Percentiles rank a stretch among this genome's conserved stretches.
phyloP scores from a whole-genome alignment of 2,329 filamentous ascomycete genomes.

The Fusarium sp. region DNA sequence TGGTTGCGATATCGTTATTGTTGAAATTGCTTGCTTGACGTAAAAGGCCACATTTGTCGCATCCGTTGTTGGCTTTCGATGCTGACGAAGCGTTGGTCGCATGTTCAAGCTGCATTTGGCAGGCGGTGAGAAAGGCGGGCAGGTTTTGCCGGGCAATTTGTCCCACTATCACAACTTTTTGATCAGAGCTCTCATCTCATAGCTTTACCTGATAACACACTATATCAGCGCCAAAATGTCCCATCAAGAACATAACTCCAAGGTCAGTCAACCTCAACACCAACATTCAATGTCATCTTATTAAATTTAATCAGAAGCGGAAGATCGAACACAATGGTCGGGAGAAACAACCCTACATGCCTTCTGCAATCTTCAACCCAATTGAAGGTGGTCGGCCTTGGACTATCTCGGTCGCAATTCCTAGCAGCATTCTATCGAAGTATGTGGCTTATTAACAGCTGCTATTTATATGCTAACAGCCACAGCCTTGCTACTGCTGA shows the following conservation, averaged over 20 bases:
- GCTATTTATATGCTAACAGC: neutral
- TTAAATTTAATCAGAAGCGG: conserved; percentile 60
- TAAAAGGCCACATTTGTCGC: conserved; percentile 44
- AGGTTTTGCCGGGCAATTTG: conserved; percentile 49
- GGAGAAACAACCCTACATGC: conserved; percentile 68
- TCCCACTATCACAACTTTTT: conserved; percentile 43
- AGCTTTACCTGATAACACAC: conserved; percentile 15
- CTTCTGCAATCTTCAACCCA: conserved; percentile 77
- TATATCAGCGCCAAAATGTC: conserved; percentile 48
- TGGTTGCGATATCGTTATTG: conserved; percentile 46
- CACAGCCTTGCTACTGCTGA: conserved; percentile 78
- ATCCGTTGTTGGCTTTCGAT: conserved; percentile 30
- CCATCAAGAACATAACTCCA: conserved; percentile 51
- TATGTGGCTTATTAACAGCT: conserved; percentile 54
- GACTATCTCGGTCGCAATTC: conserved; percentile 83
- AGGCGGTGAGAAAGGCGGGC: conserved; percentile 42
- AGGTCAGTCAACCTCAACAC: conserved; percentile 40
- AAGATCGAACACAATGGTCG: conserved; percentile 60
- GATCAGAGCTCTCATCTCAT: conserved; percentile 14
- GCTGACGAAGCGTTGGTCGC: conserved; percentile 37
- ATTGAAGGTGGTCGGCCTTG: conserved; percentile 72
- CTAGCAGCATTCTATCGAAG: conserved; percentile 83
- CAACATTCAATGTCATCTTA: too few species aligned
- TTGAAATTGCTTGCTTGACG: conserved; percentile 14
- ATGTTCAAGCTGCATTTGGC: conserved; percentile 16